phyloP scores from a whole-genome alignment of 148 eudicot genomes.

The Polygonum maritimum region DNA sequence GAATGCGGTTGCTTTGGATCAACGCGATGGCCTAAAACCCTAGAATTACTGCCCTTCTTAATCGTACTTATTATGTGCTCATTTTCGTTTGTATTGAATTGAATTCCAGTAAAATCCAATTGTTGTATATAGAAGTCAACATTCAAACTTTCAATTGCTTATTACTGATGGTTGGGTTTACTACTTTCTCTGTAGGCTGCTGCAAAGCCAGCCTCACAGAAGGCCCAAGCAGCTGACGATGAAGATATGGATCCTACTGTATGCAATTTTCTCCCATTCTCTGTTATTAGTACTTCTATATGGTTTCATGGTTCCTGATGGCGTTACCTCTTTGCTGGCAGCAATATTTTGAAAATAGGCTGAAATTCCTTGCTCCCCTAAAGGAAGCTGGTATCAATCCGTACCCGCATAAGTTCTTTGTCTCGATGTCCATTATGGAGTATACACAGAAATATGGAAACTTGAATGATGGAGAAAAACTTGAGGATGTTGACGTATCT shows the following conservation, averaged over 20 bases:
- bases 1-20: neutral
- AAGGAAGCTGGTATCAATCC: constrained; percentile 72
- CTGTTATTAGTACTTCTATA: neutral
- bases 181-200: constrained; percentile 31
- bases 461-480: constrained; percentile 54
- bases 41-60: neutral
- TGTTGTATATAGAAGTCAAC: neutral
- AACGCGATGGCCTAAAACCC: neutral
- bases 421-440: constrained; percentile 38
- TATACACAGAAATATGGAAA: constrained; percentile 52
- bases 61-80: neutral
- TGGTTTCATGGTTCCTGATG: neutral
- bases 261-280: neutral
- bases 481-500: constrained; percentile 54
- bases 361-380: constrained; percentile 54
- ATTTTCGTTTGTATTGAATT: neutral
- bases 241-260: constrained; percentile 96
- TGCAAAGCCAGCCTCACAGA: constrained; percentile 33
- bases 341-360: constrained; percentile 87
- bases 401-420: constrained; percentile 81
- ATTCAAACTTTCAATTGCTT: neutral
- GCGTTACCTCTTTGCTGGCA: constrained; percentile 19
- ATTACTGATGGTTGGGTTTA: neutral
- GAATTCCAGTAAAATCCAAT: neutral
- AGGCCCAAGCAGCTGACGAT: constrained; percentile 57